Percentiles rank a stretch among this genome's conserved stretches.
phyloP scores from a whole-genome alignment of 805 yeast genomes.

The Wickerhamiella hasegawae region DNA sequence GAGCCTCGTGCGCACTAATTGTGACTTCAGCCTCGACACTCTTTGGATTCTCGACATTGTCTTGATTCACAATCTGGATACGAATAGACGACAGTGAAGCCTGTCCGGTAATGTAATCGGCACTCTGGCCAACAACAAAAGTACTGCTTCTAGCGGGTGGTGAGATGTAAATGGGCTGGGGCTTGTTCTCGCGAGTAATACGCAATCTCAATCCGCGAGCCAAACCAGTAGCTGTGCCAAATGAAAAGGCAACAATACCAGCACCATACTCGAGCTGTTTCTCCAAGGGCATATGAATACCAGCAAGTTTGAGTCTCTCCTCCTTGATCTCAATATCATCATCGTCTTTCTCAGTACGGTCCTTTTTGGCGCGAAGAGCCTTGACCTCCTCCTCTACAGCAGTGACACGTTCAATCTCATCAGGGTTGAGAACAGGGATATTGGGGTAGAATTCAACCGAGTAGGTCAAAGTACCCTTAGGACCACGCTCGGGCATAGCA shows the following conservation, averaged over 20 bases:
- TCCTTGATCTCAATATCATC: constrained; percentile 15
- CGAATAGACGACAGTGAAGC: constrained; percentile 11
- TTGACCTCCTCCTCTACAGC: constrained; percentile 31
- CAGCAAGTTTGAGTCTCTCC: constrained; percentile 17
- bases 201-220: constrained; percentile 45
- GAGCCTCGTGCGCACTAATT: constrained; percentile 28
- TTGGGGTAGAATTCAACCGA: constrained; percentile 71
- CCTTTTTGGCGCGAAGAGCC: constrained; percentile 14
- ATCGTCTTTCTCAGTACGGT: constrained; percentile 19
- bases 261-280: constrained; percentile 43
- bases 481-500: constrained; percentile 55
- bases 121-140: constrained; percentile 13
- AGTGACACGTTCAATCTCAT: constrained; percentile 31
- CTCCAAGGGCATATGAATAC: constrained; percentile 22
- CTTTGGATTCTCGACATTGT: constrained; percentile 5
- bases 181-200: constrained; percentile 59
- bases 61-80: constrained; percentile 13
- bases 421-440: constrained; percentile 60
- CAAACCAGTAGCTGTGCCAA: constrained; percentile 20
- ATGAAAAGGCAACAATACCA: constrained; percentile 61
- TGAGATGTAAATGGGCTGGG: constrained; percentile 46
- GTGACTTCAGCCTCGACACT: constrained; percentile 27
- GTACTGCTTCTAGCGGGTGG: constrained; percentile 32
- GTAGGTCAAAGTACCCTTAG: constrained; percentile 67
- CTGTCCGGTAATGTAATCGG: constrained; percentile 17